These are phyloP conservation scores for Scenedesmus sp. DNA, from an alignment of 163 green algal species.

Conservation along the genomic window DNA sequence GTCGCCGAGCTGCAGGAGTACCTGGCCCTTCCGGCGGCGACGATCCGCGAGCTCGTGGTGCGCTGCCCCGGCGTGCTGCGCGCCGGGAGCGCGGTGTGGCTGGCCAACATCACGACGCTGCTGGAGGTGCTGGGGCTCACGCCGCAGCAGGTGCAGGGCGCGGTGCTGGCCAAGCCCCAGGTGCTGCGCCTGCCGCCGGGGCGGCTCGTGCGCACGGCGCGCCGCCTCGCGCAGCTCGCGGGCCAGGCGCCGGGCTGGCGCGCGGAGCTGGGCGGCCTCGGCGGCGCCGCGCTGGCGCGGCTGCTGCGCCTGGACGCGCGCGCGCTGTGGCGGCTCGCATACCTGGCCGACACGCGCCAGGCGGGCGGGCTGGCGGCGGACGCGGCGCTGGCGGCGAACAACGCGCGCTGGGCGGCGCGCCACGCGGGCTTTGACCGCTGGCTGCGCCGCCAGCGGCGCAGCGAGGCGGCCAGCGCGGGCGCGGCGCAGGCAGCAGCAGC, in stretches of 20 bases:
- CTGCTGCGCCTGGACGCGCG: constrained; percentile 8
- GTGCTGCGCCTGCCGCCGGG: constrained; percentile 14
- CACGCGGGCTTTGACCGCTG: neutral
- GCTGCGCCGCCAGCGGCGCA: constrained; percentile 5
- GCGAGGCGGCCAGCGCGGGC: too few relatives aligned
- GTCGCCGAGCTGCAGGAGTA: constrained; percentile 35
- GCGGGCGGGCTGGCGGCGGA: neutral
- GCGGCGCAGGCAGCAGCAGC: constrained; percentile 10
- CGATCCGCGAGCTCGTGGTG: neutral
- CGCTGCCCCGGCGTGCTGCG: constrained; percentile 11
- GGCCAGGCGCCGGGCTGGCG: neutral
- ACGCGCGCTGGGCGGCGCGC: neutral
- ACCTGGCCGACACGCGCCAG: constrained; percentile 3
- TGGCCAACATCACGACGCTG: constrained; percentile 40
- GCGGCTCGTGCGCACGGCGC: neutral
- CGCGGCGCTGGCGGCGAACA: neutral
- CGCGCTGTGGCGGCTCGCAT: constrained; percentile 1
- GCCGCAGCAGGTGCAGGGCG: constrained; percentile 34
- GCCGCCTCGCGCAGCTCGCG: neutral
- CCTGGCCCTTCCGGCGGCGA: constrained; percentile 13
- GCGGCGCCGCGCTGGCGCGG: neutral
- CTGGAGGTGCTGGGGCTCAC: constrained; percentile 32
- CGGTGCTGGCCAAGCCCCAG: constrained; percentile 2
- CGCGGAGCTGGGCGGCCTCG: neutral
- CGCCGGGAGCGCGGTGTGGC: constrained; percentile 19